Percentiles rank a stretch among this genome's conserved stretches.
These are phyloP conservation scores for Malus hybrid DNA, from an alignment of 331 rosid genomes.

Conservation along the genomic window DNA sequence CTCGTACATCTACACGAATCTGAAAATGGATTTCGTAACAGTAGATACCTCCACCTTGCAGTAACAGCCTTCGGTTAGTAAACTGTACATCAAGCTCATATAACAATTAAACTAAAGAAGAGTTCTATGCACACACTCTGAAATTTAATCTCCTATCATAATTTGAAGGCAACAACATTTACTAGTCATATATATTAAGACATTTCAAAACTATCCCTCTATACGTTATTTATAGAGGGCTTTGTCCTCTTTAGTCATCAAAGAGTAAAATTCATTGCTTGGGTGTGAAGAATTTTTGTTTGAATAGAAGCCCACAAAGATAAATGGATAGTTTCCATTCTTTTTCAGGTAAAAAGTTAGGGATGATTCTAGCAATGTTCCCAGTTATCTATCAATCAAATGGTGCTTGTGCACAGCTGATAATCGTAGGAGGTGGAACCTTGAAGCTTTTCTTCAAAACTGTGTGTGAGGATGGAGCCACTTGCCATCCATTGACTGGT, in stretches of 20 bases:
- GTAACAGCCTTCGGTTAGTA: constrained; percentile 53
- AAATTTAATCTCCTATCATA: background rate
- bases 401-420: constrained; percentile 42
- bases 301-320: too few relatives aligned
- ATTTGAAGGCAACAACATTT: too few relatives aligned
- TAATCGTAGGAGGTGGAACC: constrained; percentile 51
- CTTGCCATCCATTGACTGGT: constrained; percentile 9
- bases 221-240: too few relatives aligned
- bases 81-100: too few relatives aligned
- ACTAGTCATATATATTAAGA: too few relatives aligned
- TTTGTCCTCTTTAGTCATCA: too few relatives aligned
- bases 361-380: constrained; percentile 45
- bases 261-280: too few relatives aligned
- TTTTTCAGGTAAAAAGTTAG: constrained; percentile 34
- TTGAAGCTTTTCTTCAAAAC: constrained; percentile 30
- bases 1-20: constrained; percentile 61
- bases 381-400: constrained; percentile 64
- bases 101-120: too few relatives aligned
- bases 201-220: too few relatives aligned
- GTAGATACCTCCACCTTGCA: constrained; percentile 59
- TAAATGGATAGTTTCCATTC: background rate
- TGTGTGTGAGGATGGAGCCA: constrained; percentile 15
- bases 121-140: background rate
- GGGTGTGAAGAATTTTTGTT: too few relatives aligned
- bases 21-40: constrained; percentile 35